Evolutionary conservation across 2,329 filamentous ascomycete genomes (phyloP), one percentile per base, ranked within the genome.

Genomic region (Drechslerella coelobrocha): DNA sequence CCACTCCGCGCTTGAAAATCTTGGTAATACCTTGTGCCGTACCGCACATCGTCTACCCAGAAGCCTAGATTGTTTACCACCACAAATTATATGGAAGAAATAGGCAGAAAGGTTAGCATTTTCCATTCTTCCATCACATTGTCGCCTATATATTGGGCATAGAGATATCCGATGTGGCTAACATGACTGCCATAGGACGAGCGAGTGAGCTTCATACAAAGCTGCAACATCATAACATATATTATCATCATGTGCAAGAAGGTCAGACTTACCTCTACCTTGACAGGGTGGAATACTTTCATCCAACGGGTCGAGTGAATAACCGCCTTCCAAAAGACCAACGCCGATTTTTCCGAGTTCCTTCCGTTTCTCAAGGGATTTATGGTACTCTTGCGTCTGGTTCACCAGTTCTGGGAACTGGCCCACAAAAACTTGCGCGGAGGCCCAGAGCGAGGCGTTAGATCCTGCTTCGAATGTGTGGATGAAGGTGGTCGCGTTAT

Each of bases 401-500:
- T 65, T 65, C n/a, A 65, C 51, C 10, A 65, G 61, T 23, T 65
- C 61, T 1, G 61, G 61, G 34, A 52, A 57, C 29, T 65, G 61
- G 14, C 52, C 26, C 14, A 43, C 39, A 3, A 65, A 31, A 1
- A 65, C 61, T 12, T 65, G 61, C 17, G 61, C 61, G 10, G 51
- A 27, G 21, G 61, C 61, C 61, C 61, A 65, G 14, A 65, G 43
- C 12, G 61, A 65, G 2, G 61, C 61, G 37, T 65, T 43, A 7
- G 61, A 65, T 7, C 43, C 34, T 9, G 43, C 52, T 31, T 48
- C 45, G 31, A 65, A 65, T 2, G 52, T 26, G 24, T 65, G 52
- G n/a, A 65, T 31, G 6, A 56, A 37, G 1, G 43, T 57, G 51
- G 29, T 50, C 2, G 56, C 39, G 9, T 57, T 27, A 2, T 43